Base-by-base conservation (phyloP, 2,329 filamentous ascomycete species). In the Colletotrichum eremochloae region DNA sequence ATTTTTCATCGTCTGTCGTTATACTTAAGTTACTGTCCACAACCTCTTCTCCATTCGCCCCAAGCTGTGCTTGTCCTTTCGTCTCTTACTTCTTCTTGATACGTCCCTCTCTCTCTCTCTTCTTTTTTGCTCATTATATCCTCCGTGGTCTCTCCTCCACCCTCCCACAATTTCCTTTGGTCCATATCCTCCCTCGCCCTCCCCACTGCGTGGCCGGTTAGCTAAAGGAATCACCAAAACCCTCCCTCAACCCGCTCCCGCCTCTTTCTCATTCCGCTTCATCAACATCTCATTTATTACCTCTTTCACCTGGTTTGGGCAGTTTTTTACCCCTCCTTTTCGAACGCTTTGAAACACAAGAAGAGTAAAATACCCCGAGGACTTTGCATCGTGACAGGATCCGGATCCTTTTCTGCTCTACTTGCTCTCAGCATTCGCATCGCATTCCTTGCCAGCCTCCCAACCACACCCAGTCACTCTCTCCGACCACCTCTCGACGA, bases 351-450 rank as follows among this genome's bases (percentile, higher is more conserved):
- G 38, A 56, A 55, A 61, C n/a, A 48, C 31, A 29, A 38, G 12
- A 38, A 31, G 44, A 40, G 20, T 24, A 60, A 60, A 64, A 46
- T 20, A 46, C 8, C 20, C 18, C 57, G 69, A 69, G 48, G 66
- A 66, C 60, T 69, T 72, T 72, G 55, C 69, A 61, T 72, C 69
- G 69, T 69, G 69, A 72, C 58, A 69, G 66, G 69, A 72, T 72
- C 69, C 31, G 60, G 55, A 64, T 72, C 69, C 69, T 63, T 72
- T 68, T 12, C 67, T 57, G 31, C 62, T 53, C 44, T 42, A 38
- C 58, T 36, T 58, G 62, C 44, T 61, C 58, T 74, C 63, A 36
- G 64, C 63, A 70, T 64, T 69, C 61, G 24, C 20, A 57, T 69
- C 46, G 57, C 64, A 40, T 57, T 73, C 62, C 12, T 73, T 71